Conservation (phyloP, 129 eudicot species). For the Rutidosis leptorrhynchoides region DNA sequence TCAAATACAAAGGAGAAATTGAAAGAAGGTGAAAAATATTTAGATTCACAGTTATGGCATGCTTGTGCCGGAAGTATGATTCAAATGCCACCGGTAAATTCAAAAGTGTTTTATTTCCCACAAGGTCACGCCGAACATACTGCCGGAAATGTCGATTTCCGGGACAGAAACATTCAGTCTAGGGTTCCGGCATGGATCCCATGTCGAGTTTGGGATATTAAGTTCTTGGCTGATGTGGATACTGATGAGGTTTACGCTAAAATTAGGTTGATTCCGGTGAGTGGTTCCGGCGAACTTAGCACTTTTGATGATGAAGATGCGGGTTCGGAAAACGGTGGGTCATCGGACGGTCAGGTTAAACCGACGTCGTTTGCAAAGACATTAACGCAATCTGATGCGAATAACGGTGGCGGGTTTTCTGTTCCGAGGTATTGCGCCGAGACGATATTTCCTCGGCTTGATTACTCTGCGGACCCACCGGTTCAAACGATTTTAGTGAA, state of each 20-base stretch:
- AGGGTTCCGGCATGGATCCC: constrained; percentile 71
- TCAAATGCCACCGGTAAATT: constrained; percentile 77
- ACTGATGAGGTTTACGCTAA: constrained; percentile 84
- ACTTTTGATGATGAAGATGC: constrained; percentile 45
- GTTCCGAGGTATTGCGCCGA: constrained; percentile 96
- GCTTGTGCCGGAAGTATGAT: constrained; percentile 99
- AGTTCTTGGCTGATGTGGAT: constrained; percentile 79
- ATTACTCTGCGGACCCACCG: constrained; percentile 89
- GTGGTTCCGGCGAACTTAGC: constrained; percentile 36
- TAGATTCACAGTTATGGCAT: constrained; percentile 98
- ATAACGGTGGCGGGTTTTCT: constrained; percentile 97
- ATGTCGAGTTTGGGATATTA: constrained; percentile 53
- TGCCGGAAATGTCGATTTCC: constrained; percentile 63
- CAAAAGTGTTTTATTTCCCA: constrained; percentile 77
- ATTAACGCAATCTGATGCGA: constrained; percentile 89
- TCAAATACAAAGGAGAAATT: constrained; percentile 70
- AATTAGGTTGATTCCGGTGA: constrained; percentile 54
- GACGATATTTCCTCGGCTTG: constrained; percentile 87
- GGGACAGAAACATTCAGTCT: constrained; percentile 34
- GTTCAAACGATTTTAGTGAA: constrained; percentile 86
- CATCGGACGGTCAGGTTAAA: constrained; percentile 51
- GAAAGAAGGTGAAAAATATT: constrained; percentile 58
- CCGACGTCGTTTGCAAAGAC: constrained; percentile 93
- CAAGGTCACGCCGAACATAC: constrained; percentile 94
- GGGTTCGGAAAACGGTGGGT: constrained; percentile 35